Evolutionary conservation across 2,329 filamentous ascomycete genomes (phyloP).

Genomic region (Rhexocercosporidium sp.): DNA sequence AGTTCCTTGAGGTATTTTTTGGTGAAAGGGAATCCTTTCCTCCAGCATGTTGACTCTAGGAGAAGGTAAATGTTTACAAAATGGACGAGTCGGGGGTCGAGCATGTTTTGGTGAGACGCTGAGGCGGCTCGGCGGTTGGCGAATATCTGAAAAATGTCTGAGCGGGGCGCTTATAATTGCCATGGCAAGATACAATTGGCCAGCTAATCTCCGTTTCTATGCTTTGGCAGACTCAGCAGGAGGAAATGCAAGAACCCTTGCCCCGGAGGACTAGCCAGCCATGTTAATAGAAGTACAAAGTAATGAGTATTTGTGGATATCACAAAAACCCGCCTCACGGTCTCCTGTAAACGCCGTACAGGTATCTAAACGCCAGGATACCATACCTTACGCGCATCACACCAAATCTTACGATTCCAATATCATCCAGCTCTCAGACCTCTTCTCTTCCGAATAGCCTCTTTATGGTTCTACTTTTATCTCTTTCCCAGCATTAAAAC

Average conservation of each 20-base stretch:
- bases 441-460: not conserved
- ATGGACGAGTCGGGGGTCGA: not conserved
- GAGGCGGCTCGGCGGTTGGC: constrained; percentile 24
- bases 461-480: not conserved
- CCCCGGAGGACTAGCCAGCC: not conserved
- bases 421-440: not conserved
- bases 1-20: not conserved
- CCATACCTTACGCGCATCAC: constrained; percentile 2
- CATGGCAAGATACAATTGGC: not conserved
- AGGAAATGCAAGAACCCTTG: not conserved
- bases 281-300: not conserved
- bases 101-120: constrained; percentile 7
- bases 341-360: constrained; percentile 1
- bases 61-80: not conserved
- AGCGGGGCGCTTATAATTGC: not conserved
- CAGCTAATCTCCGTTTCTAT: not conserved
- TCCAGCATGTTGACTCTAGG: not conserved
- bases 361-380: constrained; percentile 11
- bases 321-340: not conserved
- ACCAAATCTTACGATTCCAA: not conserved
- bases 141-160: constrained; percentile 18
- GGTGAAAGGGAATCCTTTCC: not conserved
- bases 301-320: constrained; percentile 4
- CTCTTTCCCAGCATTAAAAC: not conserved
- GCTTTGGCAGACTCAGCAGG: not conserved